A percentile compares a stretch with the other conserved stretches of the same genome.
Conservation (phyloP, 2,329 filamentous ascomycete genomes). For the Colletotrichum chlorophyti region DNA sequence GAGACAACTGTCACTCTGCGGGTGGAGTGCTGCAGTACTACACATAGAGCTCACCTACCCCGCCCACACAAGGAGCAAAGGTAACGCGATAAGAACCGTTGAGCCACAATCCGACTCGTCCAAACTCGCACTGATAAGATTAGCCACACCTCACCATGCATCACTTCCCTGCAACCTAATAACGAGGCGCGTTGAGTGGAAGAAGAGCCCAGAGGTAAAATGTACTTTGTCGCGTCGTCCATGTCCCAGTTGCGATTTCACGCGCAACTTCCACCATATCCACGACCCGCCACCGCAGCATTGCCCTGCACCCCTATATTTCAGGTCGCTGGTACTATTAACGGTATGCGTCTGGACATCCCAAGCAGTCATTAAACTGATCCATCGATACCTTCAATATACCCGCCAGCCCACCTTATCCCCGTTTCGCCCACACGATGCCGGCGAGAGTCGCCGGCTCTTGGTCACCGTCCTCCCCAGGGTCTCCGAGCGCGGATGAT, state of each 20-base stretch:
- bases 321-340: too few relatives aligned
- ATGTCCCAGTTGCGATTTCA: conserved; percentile 6
- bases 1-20: background rate
- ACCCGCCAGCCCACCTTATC: too few relatives aligned
- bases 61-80: too few relatives aligned
- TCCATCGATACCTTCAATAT: too few relatives aligned
- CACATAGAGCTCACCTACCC: background rate
- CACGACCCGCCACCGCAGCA: background rate
- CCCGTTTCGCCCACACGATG: conserved; percentile 8
- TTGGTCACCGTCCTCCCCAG: conserved; percentile 31
- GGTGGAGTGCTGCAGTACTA: background rate
- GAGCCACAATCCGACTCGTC: conserved; percentile 1
- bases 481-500: conserved; percentile 25
- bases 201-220: conserved; percentile 1
- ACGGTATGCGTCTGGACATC: too few relatives aligned
- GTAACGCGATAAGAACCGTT: too few relatives aligned
- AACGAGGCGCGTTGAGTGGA: conserved; percentile 24
- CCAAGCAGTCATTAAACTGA: too few relatives aligned
- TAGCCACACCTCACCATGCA: conserved; percentile 14
- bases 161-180: background rate
- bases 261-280: conserved; percentile 9
- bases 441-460: conserved; percentile 19
- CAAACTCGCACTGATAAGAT: conserved; percentile 16
- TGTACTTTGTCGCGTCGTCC: conserved; percentile 28
- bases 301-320: background rate